phyloP scores from a whole-genome alignment of 768 basidiomycete genomes.

The Suillus hirtellus region DNA sequence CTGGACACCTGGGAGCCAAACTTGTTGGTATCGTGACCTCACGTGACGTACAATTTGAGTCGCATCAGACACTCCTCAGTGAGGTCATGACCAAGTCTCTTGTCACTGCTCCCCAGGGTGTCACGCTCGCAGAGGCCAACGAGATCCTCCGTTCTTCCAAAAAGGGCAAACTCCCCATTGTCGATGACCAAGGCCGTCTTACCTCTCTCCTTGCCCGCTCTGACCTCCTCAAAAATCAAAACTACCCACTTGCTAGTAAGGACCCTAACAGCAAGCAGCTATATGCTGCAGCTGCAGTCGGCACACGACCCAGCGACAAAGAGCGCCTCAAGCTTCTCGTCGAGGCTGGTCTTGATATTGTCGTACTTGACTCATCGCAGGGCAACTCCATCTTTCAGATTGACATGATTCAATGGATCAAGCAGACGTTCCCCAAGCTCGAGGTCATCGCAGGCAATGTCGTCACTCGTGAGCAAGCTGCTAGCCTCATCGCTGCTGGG shows the following conservation, averaged over 20 bases:
- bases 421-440: slow-evolving; percentile 76
- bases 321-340: slow-evolving; percentile 84
- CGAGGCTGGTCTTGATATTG: slow-evolving; percentile 94
- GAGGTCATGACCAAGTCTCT: slow-evolving; percentile 89
- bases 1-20: slow-evolving; percentile 84
- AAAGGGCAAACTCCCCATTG: slow-evolving; percentile 94
- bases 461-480: slow-evolving; percentile 96
- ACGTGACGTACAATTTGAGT: slow-evolving; percentile 93
- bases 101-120: slow-evolving; percentile 84
- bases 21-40: slow-evolving; percentile 96
- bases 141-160: slow-evolving; percentile 92
- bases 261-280: slow-evolving; percentile 90
- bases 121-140: slow-evolving; percentile 92
- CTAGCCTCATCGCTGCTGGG: slow-evolving; percentile 88
- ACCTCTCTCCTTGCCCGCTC: slow-evolving; percentile 91
- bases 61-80: slow-evolving; percentile 60
- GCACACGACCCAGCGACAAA: slow-evolving; percentile 86
- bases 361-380: slow-evolving; percentile 93
- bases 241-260: slow-evolving; percentile 93
- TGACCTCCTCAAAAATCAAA: slow-evolving; percentile 96
- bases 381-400: slow-evolving; percentile 93
- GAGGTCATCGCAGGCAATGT: slow-evolving; percentile 98
- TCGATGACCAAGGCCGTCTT: slow-evolving; percentile 66
- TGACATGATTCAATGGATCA: slow-evolving; percentile 95
- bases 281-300: slow-evolving; percentile 93